Percentiles rank a stretch among this genome's conserved stretches.
Conservation (phyloP, 2,329 filamentous ascomycete species). For the Raffaelea albimanens region DNA sequence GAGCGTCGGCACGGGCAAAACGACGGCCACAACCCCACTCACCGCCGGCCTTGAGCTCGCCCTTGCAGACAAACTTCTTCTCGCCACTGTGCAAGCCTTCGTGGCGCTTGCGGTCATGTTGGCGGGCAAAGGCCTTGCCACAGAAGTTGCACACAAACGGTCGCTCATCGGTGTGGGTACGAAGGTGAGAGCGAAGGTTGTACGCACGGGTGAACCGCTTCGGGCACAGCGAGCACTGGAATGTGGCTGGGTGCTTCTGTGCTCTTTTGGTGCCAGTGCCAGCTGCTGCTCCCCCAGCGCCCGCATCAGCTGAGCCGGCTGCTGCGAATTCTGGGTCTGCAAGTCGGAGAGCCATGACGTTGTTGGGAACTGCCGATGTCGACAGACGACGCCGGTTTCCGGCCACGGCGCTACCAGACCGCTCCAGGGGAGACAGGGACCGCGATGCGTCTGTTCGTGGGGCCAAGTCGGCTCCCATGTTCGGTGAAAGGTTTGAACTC, state of each 20-base stretch:
- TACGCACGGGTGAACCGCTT: constrained; percentile 96
- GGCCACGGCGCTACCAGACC: constrained; percentile 36
- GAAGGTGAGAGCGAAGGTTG: constrained; percentile 87
- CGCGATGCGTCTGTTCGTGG: constrained; percentile 38
- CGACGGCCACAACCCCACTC: constrained; percentile 89
- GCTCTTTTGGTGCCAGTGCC: constrained; percentile 62
- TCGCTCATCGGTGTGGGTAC: constrained; percentile 93
- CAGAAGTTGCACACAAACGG: constrained; percentile 97
- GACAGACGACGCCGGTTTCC: constrained; percentile 49
- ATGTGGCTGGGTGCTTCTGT: constrained; percentile 95
- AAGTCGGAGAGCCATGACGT: constrained; percentile 73
- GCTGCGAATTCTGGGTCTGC: constrained; percentile 80
- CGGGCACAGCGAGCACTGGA: constrained; percentile 86
- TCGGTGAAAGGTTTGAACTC: constrained; percentile 36
- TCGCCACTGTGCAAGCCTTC: constrained; percentile 94
- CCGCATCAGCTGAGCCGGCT: constrained; percentile 47
- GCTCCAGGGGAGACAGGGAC: constrained; percentile 51
- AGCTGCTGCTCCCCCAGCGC: constrained; percentile 47
- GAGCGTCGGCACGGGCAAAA: constrained; percentile 89
- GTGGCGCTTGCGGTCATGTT: constrained; percentile 95
- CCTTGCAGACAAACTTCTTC: constrained; percentile 97
- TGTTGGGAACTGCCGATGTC: constrained; percentile 53
- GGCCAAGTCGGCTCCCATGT: constrained; percentile 34
- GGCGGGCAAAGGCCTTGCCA: constrained; percentile 91
- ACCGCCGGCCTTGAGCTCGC: constrained; percentile 71